Conservation (phyloP, 495 filamentous ascomycete genomes). For the Acidomyces sp. region DNA sequence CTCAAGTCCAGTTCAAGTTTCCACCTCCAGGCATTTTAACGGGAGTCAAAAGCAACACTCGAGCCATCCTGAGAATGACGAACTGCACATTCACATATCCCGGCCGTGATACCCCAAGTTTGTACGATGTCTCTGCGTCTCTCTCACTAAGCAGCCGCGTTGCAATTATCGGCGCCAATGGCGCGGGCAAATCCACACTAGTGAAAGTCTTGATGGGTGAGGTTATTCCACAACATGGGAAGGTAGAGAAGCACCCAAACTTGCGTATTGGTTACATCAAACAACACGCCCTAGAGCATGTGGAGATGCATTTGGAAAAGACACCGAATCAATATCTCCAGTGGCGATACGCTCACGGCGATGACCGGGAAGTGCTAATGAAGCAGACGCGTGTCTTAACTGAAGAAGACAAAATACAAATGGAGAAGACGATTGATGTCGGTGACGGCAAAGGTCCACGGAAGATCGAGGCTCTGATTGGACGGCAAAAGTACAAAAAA, state of each 20-base stretch:
- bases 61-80: slow-evolving; percentile 89
- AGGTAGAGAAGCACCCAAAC: slow-evolving; percentile 97
- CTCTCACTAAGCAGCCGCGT: slow-evolving; percentile 83
- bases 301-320: slow-evolving; percentile 99
- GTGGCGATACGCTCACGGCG: slow-evolving; percentile 95
- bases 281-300: slow-evolving; percentile 97
- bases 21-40: slow-evolving; percentile 86
- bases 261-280: slow-evolving; percentile 99
- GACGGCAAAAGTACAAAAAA: slow-evolving; percentile 98
- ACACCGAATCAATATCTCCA: slow-evolving; percentile 97
- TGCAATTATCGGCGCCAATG: slow-evolving; percentile 93
- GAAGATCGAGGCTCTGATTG: slow-evolving; percentile 77
- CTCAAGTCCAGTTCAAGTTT: slow-evolving; percentile 92
- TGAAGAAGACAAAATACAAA: slow-evolving; percentile 69
- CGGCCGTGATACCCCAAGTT: slow-evolving; percentile 65
- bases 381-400: slow-evolving; percentile 94
- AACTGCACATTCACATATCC: slow-evolving; percentile 87
- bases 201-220: slow-evolving; percentile 98
- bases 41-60: slow-evolving; percentile 87
- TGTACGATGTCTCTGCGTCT: slow-evolving; percentile 73
- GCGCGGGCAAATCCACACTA: slow-evolving; percentile 95
- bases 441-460: slow-evolving; percentile 65
- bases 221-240: slow-evolving; percentile 69
- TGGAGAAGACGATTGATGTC: slow-evolving; percentile 76
- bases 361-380: slow-evolving; percentile 90